Conservation (phyloP, 2,329 filamentous ascomycete genomes). For the Orbilia ellipsospora region DNA sequence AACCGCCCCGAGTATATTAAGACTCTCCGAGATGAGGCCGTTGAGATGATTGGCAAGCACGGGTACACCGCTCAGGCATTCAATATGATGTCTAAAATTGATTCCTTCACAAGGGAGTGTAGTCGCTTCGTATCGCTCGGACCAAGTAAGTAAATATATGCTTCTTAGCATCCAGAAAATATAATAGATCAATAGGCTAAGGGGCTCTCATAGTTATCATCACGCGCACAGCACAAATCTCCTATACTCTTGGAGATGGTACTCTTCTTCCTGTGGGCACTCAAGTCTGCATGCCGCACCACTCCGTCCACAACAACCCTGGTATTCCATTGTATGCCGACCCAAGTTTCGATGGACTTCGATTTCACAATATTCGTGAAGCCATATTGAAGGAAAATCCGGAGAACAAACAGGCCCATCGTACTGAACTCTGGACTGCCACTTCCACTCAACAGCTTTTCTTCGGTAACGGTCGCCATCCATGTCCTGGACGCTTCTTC, state of each 20-base stretch:
- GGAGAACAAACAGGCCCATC: conserved; percentile 23
- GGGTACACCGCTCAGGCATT: conserved; percentile 50
- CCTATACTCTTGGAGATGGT: conserved; percentile 44
- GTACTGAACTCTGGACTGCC: conserved; percentile 50
- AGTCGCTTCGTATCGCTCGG: conserved; percentile 50
- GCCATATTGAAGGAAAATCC: conserved; percentile 33
- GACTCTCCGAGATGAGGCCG: conserved; percentile 38
- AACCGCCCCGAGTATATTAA: conserved; percentile 48
- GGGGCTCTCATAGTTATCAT: conserved; percentile 32
- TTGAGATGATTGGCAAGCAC: conserved; percentile 51
- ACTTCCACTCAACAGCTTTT: conserved; percentile 47
- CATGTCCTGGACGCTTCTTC: conserved; percentile 54
- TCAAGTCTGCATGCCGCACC: conserved; percentile 53
- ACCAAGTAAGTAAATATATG: conserved; percentile 31
- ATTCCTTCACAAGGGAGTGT: conserved; percentile 53
- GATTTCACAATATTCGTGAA: conserved; percentile 52
- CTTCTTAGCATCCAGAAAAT: neutral
- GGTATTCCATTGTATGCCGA: conserved; percentile 30
- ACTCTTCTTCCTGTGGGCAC: conserved; percentile 41
- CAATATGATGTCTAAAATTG: conserved; percentile 52
- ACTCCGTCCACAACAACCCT: conserved; percentile 50
- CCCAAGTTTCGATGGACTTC: conserved; percentile 42
- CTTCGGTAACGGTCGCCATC: conserved; percentile 52
- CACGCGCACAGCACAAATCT: conserved; percentile 40
- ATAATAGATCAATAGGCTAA: conserved; percentile 1